Base-by-base conservation (phyloP, 305 asterid genomes). In the Nicotiana rustica region DNA sequence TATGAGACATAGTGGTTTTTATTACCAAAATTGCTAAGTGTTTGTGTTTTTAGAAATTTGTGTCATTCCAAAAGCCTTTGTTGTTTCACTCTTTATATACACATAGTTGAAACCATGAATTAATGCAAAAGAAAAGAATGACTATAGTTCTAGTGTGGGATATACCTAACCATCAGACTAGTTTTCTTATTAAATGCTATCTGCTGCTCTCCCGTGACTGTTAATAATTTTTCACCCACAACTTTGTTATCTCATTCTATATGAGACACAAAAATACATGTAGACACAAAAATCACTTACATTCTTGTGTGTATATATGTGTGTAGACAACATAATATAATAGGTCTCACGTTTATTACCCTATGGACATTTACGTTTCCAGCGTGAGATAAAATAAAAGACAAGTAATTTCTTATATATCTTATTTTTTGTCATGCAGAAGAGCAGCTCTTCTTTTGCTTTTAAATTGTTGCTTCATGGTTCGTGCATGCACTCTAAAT, bases 1-100 rank as follows among this genome's bases (percentile, higher is more conserved):
- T 93, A 87, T 96, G 99, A 83, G 99, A 89, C 99, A 96, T 96
- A 80, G 83, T 47, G 14, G 18, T 77, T 73, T 21, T 84, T 35
- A 5, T 31, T 33, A 60, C 69, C 33, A 52, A 57, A 36, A 77
- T 57, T 57, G 68, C 33, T 1, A 47, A 33, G 69, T 82, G 15
- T 29, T 71, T n/a, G 55, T 49, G 19, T 8, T 29, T 14, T 12
- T 71, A 41, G 59, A 13, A 3, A 13, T 6, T 70, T 73, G 21
- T 25, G 64, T 81, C 67, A 10, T 35, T 80, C 15, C 5, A 52
- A 55, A 67, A 49, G 17, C 29, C 13, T 0, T 25, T 38, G 19
- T 56, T 29, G 8, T 81, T 66, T 67, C 36, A 41, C 65, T 7
- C 59, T 31, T 66, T 91, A 89, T 91, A 87, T 89, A 92, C 57